Base-by-base conservation (phyloP, 345 rosid genomes). In the Melaleuca quinquenervia region DNA sequence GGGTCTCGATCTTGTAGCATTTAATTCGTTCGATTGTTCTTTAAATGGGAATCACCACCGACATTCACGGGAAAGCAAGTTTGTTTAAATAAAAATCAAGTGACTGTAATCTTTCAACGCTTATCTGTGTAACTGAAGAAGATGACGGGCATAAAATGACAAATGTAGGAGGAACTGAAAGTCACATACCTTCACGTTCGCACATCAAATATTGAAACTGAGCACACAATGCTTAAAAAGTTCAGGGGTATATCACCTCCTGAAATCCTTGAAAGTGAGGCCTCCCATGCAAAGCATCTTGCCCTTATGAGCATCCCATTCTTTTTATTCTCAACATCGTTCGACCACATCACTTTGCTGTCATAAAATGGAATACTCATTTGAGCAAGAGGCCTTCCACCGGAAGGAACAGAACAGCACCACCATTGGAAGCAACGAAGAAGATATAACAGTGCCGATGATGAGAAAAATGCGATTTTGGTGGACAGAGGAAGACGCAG, bases 331-430 rank as follows among this genome's bases (percentile, higher is more conserved):
- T 58, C 82, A 54, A 26, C 80, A 62, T 82, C 27, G 86, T 32
- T 83, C 74, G 56, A 18, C 26, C n/a, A 15, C 85, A n/a, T 75
- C 78, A 45, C 8, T 54, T 12, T 52, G 87, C 80, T 85, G 75
- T 50, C 82, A 52, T 85, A 27, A 52, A 18, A 64, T 90, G 94
- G 92, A 92, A 91, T 89, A 88, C 92, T 90, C 92, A 92, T 92
- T 92, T 92, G 90, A 91, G 94, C 91, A 90, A 90, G 92, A 92
- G 84, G 94, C 92, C 49, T 82, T 32, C 41, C 58, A 82, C 84
- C 45, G 56, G 60, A n/a, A 82, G 44, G 84, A 27, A 29, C 60
- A 50, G 45, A 53, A 18, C 78, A 82, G 84, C 53, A 52, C 48
- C 48, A 10, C 24, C 78, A 41, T 21, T 32, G 32, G 36, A 70